Base-by-base conservation (phyloP, 371 early-diverging fungal species). In the Basidiobolus meristosporus region DNA sequence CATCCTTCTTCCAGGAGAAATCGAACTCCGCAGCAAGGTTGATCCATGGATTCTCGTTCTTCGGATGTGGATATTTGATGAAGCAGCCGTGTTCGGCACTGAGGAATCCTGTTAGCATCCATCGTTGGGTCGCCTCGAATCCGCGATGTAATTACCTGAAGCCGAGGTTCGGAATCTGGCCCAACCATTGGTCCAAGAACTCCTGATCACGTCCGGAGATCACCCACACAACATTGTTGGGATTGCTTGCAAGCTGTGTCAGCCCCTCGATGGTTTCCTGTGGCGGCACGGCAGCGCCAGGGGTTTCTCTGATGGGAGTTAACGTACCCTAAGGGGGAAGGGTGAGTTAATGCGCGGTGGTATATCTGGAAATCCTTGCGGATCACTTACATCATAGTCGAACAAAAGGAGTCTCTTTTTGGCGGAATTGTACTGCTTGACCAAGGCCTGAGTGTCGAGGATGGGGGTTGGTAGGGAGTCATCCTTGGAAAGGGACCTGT, bases 221-320 rank as follows among this genome's bases (percentile, higher is more conserved):
- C n/a, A n/a, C 68, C 68, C 84, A 91, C n/a, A 92, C 83, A 26
- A 74, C 59, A 60, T 92, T 95, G 7, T 58, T 51, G 17, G 83
- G 80, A 49, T 91, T 82, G 9, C 58, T 54, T 10, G 77, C 62
- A 2, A 93, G 60, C 11, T 47, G 41, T n/a, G 52, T 37, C 31
- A 93, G 53, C 3, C 80, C 68, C 23, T 60, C 47, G 3, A 83
- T 49, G 72, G 76, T 76, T 14, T 67, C 60, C 22, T 62, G 53
- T 31, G 79, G 63, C 2, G 82, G 81, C 15, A 68, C 52, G 1
- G 78, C 74, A 2, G 68, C 68, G 3, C 65, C 59, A 3, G 82
- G 80, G 15, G 63, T 69, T 44, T 72, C 77, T 40, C 64, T 65
- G 30, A 80, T 77, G 0, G 79, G 73, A 2, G 78, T 71, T 39